phyloP scores from a whole-genome alignment of 225 moss, liverwort and hornwort species.

The Climacium dendroides region DNA sequence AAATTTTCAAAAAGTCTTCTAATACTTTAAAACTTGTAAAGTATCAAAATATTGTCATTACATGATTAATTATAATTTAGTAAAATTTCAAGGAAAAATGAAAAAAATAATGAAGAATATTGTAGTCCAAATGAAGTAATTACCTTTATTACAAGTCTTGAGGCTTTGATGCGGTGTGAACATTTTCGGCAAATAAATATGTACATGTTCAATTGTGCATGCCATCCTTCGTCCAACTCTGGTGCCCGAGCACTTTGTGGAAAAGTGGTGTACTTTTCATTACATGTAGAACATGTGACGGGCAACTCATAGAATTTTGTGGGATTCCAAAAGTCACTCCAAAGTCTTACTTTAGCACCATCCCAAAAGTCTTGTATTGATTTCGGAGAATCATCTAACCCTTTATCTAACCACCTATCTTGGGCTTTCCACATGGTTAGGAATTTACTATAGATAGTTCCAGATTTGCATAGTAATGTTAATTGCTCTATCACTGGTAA shows the following conservation, averaged over 20 bases:
- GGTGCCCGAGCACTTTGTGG: background rate
- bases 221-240: background rate
- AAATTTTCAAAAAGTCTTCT: no score
- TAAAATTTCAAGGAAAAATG: no score
- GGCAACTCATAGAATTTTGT: background rate
- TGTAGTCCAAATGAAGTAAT: no score
- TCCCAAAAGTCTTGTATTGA: background rate
- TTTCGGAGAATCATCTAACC: no score
- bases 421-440: background rate
- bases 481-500: background rate
- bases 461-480: background rate
- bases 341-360: background rate
- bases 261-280: accelerated
- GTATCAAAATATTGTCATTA: no score
- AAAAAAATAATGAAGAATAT: no score
- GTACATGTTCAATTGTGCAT: background rate
- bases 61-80: no score
- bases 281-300: background rate
- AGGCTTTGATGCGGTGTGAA: background rate
- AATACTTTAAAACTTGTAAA: no score
- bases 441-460: background rate
- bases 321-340: background rate
- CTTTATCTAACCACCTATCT: background rate
- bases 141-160: no score
- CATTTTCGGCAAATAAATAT: background rate